Evolutionary conservation across 2,329 filamentous ascomycete genomes (phyloP), one percentile per base, ranked within the genome.

Genomic region (Hymenoscyphus linearis): DNA sequence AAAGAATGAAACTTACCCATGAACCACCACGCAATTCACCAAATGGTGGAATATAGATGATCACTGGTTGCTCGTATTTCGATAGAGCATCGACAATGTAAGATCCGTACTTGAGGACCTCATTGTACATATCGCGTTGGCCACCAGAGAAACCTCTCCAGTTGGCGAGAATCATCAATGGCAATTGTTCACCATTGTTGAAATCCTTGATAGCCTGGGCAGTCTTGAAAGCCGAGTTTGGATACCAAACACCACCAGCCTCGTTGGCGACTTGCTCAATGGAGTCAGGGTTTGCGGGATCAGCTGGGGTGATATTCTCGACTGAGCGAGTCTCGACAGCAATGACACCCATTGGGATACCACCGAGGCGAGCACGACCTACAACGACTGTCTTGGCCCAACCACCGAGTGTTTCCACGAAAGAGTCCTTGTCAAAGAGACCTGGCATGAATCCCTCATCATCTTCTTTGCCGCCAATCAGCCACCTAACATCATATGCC

Each of bases 71-170:
- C 82, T 99, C 91, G 74, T 91, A 99, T 80, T 97, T 96, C 82
- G 96, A 92, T 55, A 99, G 88, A 60, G 93, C 93, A 73, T 99
- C 95, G 69, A 99, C 95, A 73, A 99, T 99, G 84, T 95, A 98
- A 18, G 93, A 97, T 74, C 95, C 95, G 73, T 99, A 99, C 83
- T 99, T 99, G 77, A 99, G 86, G 16, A 99, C 95, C 79, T 99
- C 95, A 80, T 98, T 97, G 86, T 96, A 99, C 95, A 99, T 99
- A 79, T 99, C 95, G 70, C 93, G 91, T 80, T 99, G 95, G 67
- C 95, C 95, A 81, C 95, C 95, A 69, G 95, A 99, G 91, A 99
- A 99, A 82, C 95, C 95, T 86, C 95, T 89, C 95, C 95, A 99
- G 84, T 99, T 99, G 78, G 95, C 95, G 66, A 99, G 86, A 74